Base-by-base conservation (phyloP, 208 protist genomes). In the Trypanosoma scelopori region DNA sequence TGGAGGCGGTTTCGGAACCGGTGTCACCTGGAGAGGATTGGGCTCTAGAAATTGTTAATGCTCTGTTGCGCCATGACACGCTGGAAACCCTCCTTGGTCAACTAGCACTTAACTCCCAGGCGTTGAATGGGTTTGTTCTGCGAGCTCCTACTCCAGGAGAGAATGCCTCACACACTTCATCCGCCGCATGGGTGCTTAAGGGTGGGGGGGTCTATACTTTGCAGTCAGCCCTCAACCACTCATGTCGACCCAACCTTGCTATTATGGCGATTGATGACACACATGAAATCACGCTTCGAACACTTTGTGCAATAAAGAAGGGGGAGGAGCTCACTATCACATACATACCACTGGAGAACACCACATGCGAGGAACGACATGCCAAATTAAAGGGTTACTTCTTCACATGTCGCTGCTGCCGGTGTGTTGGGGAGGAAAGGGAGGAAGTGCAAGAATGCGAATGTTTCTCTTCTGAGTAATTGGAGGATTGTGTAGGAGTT, bases 171-270 rank as follows among this genome's bases (percentile, higher is more conserved):
- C 42, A 5, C 20, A 41, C 22, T 42, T 53, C 46, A 13, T 45
- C 13, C 15, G 77, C 82, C 52, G 39, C 65, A 22, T 86, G 81
- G 76, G 63, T 85, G 18, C 37, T 90, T 22, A 93, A 93, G 52
- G 87, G 87, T 20, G 88, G 78, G 0, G 88, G 72, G 0, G 58
- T 94, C n/a, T 94, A 87, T 69, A 65, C 79, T 11, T 66, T 94
- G 28, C 88, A 89, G 39, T 75, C 81, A 16, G 74, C 65, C 27
- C 85, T 94, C 66, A 94, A 94, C 53, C 88, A 94, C 70, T 88
- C 82, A 22, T 94, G 88, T 56, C 68, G 62, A 11, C 88, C 88
- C 0, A 94, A 94, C 59, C 53, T 78, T 12, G 43, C 45, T 11
- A 82, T 94, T 9, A 69, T 30, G 23, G 50, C 55, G 30, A 71